Evolutionary conservation across 495 filamentous ascomycete species (phyloP), one percentile per base, ranked within the genome.

Genomic region (Xylaria curta): DNA sequence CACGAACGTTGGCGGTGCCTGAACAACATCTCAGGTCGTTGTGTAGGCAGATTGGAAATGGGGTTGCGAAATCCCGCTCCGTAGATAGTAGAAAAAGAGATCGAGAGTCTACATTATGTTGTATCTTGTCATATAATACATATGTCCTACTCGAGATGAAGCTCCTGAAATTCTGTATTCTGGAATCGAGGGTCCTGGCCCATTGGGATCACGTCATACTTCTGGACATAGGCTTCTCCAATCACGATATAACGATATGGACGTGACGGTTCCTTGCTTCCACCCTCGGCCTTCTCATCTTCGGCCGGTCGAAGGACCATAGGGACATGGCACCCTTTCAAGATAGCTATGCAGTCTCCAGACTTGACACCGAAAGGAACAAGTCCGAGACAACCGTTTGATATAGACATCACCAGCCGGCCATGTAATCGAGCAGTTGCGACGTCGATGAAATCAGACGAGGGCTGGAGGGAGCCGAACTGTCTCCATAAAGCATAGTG

Each of bases 291-390:
- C 53, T 56, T 21, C 21, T 26, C 53, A 28, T 56, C 13, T 31
- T 56, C 53, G 13, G 31, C 53, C 26, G 53, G 53, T 26, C 53
- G 53, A 56, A 56, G 53, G 13, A 56, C 53, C 4, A 56, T 56
- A 4, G 53, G 53, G 17, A 56, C 53, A 56, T 56, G 53, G 8
- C 53, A 56, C 26, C 53, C 53, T 56, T 31, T 17, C 7, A 56
- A 13, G 15, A 31, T 10, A 31, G 26, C 53, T 28, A 56, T 26
- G 26, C 53, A 56, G 53, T 56, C 53, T 56, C 53, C 8, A 8
- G 26, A 17, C 53, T 31, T 56, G 21, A 24, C 53, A 8, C 53
- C 53, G 12, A 24, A 31, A 31, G 53, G 53, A 56, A 56, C 53
- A 13, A 56, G 26, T 56, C 53, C 53, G 26, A 56, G 53, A 26